Evolutionary conservation across 83 land plant species (phyloP), one percentile per base, ranked within the genome.

Genomic region (Thuja plicata): DNA sequence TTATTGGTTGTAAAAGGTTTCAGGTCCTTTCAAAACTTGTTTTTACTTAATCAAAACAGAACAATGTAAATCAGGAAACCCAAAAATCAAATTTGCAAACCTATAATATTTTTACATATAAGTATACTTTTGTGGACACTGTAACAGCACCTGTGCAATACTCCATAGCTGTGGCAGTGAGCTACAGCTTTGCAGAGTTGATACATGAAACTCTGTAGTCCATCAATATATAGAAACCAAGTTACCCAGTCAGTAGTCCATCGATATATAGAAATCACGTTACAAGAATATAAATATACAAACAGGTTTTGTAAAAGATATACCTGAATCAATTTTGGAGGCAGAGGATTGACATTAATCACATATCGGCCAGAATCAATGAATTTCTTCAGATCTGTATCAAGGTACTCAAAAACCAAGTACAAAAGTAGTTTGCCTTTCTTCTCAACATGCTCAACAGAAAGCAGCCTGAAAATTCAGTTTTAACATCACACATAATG

Each of bases 371-470:
- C 86, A 3, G 92, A 30, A 83, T 98, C 99, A 45, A 98, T 96
- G 90, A 93, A 98, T 89, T 98, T 98, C 96, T 95, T 98, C 45
- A 97, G 93, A 90, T 98, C 99, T n/a, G 99, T 94, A 87, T 98
- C 99, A 70, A 98, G 94, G 85, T 93, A 98, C 91, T 98, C 99
- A 78, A 98, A 98, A 5, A 98, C 98, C 79, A 98, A 73, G 90
- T 97, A 98, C 10, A 98, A 92, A 50, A 94, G 45, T 12, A 95
- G 95, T 90, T 97, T 98, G 32, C 92, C 94, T 77, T 94, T 93
- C 93, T 96, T 95, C 43, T 94, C 96, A 24, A 92, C 90, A 66
- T 95, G 97, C 91, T 95, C 97, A 82, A 96, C 97, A 54, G 91
- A 89, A 50, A 95, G 92, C 60, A 94, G 87, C 41, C 93, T 91